Conservation (phyloP, 257 asterid genomes). For the Dorcoceras hygrometricum region DNA sequence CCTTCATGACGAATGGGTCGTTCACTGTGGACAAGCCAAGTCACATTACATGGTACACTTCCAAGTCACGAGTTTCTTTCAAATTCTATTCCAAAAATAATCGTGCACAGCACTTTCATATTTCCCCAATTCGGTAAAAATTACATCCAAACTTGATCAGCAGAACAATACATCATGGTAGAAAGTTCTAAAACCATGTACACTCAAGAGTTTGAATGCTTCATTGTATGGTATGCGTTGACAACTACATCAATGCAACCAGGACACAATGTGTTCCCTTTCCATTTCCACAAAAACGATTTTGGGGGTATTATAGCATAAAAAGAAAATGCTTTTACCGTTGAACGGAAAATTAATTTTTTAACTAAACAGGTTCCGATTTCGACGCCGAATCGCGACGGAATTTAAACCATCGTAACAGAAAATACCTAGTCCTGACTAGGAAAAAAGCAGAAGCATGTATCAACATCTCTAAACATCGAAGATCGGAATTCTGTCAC, state of each 20-base stretch:
- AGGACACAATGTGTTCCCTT: not conserved
- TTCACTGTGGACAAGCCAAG: conserved; percentile 54
- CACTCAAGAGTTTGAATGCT: too few relatives aligned
- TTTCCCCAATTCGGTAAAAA: not conserved
- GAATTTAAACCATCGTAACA: not conserved
- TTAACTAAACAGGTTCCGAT: too few relatives aligned
- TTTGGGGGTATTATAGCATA: not conserved
- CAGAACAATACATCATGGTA: not conserved
- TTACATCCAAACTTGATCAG: not conserved
- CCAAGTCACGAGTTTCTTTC: not conserved
- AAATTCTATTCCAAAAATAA: not conserved
- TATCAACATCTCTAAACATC: not conserved
- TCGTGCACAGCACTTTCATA: not conserved
- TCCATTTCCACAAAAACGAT: not conserved
- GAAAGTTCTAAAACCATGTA: not conserved
- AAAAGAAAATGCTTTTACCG: too few relatives aligned
- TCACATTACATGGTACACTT: conserved; percentile 6
- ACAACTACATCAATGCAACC: not conserved
- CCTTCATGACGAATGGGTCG: conserved; percentile 97
- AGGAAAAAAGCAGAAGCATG: not conserved
- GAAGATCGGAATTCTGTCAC: not conserved
- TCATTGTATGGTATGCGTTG: too few relatives aligned
- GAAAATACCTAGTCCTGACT: not conserved
- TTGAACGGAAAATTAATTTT: too few relatives aligned
- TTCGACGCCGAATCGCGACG: not conserved